phyloP scores from a whole-genome alignment of 805 yeast species.

The Citeromyces nyonsensis region DNA sequence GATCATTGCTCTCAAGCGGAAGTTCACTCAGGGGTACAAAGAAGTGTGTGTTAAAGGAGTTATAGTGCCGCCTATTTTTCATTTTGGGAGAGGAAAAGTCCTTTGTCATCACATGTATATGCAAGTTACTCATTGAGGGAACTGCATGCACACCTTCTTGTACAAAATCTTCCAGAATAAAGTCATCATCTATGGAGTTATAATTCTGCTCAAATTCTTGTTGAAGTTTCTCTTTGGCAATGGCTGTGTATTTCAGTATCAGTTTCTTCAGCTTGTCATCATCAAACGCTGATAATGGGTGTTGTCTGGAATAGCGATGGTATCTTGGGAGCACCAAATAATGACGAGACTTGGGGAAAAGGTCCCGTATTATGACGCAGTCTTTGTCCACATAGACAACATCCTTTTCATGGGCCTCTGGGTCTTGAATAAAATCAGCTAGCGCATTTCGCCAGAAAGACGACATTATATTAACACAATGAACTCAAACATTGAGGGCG shows the following conservation, averaged over 20 bases:
- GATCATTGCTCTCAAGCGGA: slow-evolving; percentile 25
- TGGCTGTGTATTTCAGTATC: slow-evolving; percentile 17
- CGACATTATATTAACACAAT: slow-evolving; percentile 19
- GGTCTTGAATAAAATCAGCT: slow-evolving; percentile 28
- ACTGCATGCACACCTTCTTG: slow-evolving; percentile 52
- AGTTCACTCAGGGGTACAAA: slow-evolving; percentile 40
- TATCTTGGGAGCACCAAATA: slow-evolving; percentile 44
- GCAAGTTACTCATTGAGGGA: slow-evolving; percentile 59
- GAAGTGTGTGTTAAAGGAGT: slow-evolving; percentile 53
- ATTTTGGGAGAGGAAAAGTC: slow-evolving; percentile 40
- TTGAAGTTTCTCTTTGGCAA: slow-evolving; percentile 13
- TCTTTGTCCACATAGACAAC: slow-evolving; percentile 33
- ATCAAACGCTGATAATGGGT: slow-evolving; percentile 37
- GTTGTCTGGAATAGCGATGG: slow-evolving; percentile 18
- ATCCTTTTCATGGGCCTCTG: slow-evolving; percentile 18
- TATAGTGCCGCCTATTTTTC: slow-evolving; percentile 53
- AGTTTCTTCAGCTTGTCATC: slow-evolving; percentile 14
- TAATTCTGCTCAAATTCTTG: slow-evolving; percentile 7
- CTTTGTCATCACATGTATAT: slow-evolving; percentile 54
- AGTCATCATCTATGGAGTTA: slow-evolving; percentile 6
- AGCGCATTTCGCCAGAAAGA: slow-evolving; percentile 25
- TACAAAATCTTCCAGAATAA: slow-evolving; percentile 18
- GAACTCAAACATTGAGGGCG: background rate
- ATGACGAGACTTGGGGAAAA: slow-evolving; percentile 53
- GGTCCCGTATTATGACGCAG: slow-evolving; percentile 42